Evolutionary conservation across 371 early-diverging fungal genomes (phyloP).

Genomic region (Mortierella sp.): DNA sequence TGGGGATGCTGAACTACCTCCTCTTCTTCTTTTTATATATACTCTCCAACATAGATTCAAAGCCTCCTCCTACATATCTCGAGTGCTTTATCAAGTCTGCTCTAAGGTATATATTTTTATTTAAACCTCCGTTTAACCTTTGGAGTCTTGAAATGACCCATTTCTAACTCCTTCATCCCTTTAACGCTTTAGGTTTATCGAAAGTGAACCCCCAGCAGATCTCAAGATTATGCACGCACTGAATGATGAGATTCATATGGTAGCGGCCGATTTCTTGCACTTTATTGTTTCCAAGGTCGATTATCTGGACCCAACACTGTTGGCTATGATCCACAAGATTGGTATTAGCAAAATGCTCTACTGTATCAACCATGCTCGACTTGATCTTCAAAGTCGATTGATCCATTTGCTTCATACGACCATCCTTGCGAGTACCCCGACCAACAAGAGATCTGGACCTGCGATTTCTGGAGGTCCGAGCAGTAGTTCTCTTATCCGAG

Average conservation of each 20-base stretch:
- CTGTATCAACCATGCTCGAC: slow-evolving; percentile 62
- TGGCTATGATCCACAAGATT: slow-evolving; percentile 65
- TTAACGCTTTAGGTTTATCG: slow-evolving; percentile 39
- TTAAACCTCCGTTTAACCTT: neutral
- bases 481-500: slow-evolving; percentile 16
- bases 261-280: slow-evolving; percentile 71
- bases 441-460: slow-evolving; percentile 20
- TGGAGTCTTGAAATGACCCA: too few species aligned
- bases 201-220: slow-evolving; percentile 45
- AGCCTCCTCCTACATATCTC: slow-evolving; percentile 36
- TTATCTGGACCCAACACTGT: slow-evolving; percentile 60
- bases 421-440: slow-evolving; percentile 57
- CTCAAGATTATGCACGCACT: slow-evolving; percentile 35
- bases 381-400: slow-evolving; percentile 79
- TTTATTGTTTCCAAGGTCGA: slow-evolving; percentile 68
- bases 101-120: slow-evolving; percentile 17
- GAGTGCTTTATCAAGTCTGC: slow-evolving; percentile 50
- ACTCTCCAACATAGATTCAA: slow-evolving; percentile 19
- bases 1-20: neutral
- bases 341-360: slow-evolving; percentile 69
- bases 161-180: too few species aligned
- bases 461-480: slow-evolving; percentile 8
- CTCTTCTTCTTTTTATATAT: too few species aligned
- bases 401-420: slow-evolving; percentile 73
- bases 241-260: slow-evolving; percentile 67